These are phyloP conservation scores for Boletus rubropictus DNA, from an alignment of 768 basidiomycete genomes.

Conservation along the genomic window DNA sequence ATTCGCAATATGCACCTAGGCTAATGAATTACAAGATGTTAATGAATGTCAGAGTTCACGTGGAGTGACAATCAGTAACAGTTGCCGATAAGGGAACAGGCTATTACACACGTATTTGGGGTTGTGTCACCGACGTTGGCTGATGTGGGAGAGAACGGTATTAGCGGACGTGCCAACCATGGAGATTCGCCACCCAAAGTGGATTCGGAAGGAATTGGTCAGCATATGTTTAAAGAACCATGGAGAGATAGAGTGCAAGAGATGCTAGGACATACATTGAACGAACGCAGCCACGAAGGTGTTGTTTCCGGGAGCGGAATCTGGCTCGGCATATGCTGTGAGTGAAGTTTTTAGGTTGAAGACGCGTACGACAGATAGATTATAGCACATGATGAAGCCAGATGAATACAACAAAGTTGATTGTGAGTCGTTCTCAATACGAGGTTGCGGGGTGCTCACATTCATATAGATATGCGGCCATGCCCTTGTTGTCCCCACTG, in stretches of 20 bases:
- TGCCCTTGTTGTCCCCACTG: conserved; percentile 79
- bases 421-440: not conserved
- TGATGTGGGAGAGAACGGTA: conserved; percentile 18
- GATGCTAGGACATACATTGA: conserved; percentile 47
- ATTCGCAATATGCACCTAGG: conserved; percentile 71
- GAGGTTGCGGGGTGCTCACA: conserved; percentile 32
- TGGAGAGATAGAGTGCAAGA: not conserved
- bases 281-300: conserved; percentile 72
- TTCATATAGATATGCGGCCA: conserved; percentile 79
- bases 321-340: conserved; percentile 57
- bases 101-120: conserved; percentile 62
- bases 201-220: not conserved
- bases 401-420: not conserved
- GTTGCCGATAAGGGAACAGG: no score
- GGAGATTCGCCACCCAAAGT: not conserved
- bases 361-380: not conserved
- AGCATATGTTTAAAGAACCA: not conserved
- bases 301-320: conserved; percentile 59
- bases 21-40: conserved; percentile 25
- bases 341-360: not conserved
- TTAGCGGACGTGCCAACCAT: not conserved
- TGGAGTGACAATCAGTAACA: not conserved
- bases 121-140: conserved; percentile 80
- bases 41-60: not conserved
- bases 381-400: no score